A percentile compares a stretch with the other conserved stretches of the same genome.
phyloP scores from a whole-genome alignment of 2,329 filamentous ascomycete species.

The Fusarium solani-melongenae region DNA sequence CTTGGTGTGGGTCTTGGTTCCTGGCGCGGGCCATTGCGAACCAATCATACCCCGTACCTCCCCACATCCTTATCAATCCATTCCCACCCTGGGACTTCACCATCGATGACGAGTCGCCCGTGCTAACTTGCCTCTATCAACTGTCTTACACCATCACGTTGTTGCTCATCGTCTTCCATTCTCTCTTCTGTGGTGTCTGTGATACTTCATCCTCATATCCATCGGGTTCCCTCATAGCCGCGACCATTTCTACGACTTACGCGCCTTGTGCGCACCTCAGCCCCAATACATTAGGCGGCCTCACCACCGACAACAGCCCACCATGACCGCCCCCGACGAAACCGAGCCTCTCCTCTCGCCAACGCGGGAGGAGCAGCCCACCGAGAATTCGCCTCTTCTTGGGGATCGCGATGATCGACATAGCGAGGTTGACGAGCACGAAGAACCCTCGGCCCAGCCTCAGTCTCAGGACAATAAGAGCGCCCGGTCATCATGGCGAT shows the following conservation, averaged over 20 bases:
- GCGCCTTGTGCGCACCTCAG: constrained; percentile 23
- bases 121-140: constrained; percentile 27
- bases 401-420: constrained; percentile 53
- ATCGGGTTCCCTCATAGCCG: not conserved
- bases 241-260: not conserved
- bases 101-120: constrained; percentile 46
- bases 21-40: constrained; percentile 19
- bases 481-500: constrained; percentile 57
- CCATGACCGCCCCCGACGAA: constrained; percentile 58
- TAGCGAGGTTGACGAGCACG: constrained; percentile 43
- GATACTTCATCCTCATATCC: not conserved
- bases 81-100: constrained; percentile 33
- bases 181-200: constrained; percentile 26
- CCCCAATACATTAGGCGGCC: constrained; percentile 22
- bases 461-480: constrained; percentile 16
- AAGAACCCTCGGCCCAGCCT: constrained; percentile 26
- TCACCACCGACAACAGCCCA: constrained; percentile 41
- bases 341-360: constrained; percentile 57
- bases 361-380: constrained; percentile 44
- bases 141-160: constrained; percentile 25
- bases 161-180: not conserved
- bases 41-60: constrained; percentile 35
- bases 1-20: constrained; percentile 28
- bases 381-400: constrained; percentile 66
- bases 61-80: constrained; percentile 40